Evolutionary conservation across 148 eudicot genomes (phyloP).

Genomic region (Persicaria maculosa): DNA sequence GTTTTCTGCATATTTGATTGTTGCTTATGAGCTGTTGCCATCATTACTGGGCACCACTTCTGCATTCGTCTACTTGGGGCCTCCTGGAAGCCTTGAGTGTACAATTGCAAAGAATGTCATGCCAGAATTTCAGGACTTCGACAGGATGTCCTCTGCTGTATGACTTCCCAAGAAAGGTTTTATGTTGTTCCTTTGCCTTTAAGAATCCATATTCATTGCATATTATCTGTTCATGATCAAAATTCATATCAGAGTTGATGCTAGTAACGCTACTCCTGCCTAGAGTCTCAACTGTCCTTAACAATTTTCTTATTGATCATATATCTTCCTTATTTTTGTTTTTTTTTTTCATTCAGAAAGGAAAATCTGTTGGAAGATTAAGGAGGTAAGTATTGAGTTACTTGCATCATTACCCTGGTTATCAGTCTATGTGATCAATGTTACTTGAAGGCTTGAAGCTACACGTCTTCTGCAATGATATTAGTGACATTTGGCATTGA

Average conservation of each 20-base stretch:
- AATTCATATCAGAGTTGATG: neutral
- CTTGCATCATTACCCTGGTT: neutral
- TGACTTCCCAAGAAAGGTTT: constrained; percentile 32
- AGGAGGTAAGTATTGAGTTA: neutral
- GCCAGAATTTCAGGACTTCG: constrained; percentile 33
- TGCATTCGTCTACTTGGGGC: constrained; percentile 34
- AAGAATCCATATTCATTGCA: constrained; percentile 11
- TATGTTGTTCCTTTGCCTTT: constrained; percentile 23
- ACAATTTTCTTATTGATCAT: neutral
- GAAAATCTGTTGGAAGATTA: neutral
- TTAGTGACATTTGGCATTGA: neutral
- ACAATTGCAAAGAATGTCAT: constrained; percentile 36
- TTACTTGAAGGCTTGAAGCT: neutral
- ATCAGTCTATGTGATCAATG: neutral
- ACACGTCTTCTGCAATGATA: neutral
- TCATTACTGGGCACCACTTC: constrained; percentile 18
- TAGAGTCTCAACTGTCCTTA: neutral
- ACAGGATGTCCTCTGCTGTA: constrained; percentile 19
- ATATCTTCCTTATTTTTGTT: neutral
- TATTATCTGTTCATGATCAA: neutral
- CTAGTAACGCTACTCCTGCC: neutral
- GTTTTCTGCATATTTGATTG: constrained; percentile 22
- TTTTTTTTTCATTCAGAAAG: neutral
- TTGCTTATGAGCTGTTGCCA: constrained; percentile 26
- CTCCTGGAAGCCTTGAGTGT: constrained; percentile 35